Conservation (phyloP, 495 filamentous ascomycete genomes). For the Neurospora sp. region DNA sequence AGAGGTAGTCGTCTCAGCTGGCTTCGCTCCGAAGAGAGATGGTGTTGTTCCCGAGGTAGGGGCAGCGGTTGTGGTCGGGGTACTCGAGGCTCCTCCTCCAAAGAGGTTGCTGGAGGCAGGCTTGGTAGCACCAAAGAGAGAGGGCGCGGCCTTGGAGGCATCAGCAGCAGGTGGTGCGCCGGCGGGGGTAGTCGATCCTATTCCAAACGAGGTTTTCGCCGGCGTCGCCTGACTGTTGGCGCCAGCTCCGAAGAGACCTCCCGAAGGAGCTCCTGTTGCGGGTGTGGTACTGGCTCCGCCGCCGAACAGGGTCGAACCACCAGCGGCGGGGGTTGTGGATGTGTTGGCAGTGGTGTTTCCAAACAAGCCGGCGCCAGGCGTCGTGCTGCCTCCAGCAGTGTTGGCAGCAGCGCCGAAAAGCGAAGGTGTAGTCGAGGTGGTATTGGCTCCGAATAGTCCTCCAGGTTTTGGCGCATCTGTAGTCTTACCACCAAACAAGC, state of each 20-base stretch:
- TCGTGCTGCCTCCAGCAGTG: conserved; percentile 10
- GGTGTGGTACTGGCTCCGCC: neutral
- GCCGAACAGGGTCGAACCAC: neutral
- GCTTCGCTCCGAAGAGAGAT: conserved; percentile 2
- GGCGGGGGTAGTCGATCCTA: conserved; percentile 1
- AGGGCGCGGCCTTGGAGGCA: conserved; percentile 14
- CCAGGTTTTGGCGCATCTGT: conserved; percentile 17
- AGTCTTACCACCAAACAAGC: conserved; percentile 40
- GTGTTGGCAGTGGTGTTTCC: conserved; percentile 10
- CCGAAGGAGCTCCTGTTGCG: neutral
- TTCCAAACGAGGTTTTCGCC: conserved; percentile 25
- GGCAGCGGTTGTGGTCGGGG: neutral
- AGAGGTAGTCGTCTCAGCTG: neutral
- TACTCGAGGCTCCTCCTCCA: neutral
- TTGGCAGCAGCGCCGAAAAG: conserved; percentile 12
- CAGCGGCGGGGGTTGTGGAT: conserved; percentile 6
- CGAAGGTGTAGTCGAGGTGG: conserved; percentile 14
- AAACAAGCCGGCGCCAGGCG: conserved; percentile 13
- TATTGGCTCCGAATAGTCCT: conserved; percentile 18
- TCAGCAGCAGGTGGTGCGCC: neutral
- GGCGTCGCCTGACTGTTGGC: conserved; percentile 3
- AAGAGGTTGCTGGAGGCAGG: neutral
- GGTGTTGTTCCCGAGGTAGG: conserved; percentile 1
- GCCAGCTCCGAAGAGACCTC: neutral
- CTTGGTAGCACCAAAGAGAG: neutral